phyloP scores from a whole-genome alignment of 2,329 filamentous ascomycete genomes.

The Gnomoniopsis smithogilvyi region DNA sequence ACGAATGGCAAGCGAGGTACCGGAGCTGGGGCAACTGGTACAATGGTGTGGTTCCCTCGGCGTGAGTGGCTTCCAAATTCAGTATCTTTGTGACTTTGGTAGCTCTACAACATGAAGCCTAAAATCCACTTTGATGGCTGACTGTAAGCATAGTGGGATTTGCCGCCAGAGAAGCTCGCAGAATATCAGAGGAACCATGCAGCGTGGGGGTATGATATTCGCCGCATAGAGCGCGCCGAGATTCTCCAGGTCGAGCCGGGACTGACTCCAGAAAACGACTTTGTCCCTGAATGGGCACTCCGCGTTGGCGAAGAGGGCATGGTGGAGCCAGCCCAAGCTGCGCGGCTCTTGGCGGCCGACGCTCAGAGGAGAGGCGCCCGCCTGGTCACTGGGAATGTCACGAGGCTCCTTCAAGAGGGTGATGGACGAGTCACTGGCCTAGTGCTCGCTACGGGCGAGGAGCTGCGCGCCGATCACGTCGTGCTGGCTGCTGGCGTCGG shows the following conservation, averaged over 20 bases:
- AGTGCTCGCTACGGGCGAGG: slow-evolving; percentile 14
- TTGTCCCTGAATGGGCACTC: slow-evolving; percentile 17
- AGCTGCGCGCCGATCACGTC: slow-evolving; percentile 25
- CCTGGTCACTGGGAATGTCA: slow-evolving; percentile 17
- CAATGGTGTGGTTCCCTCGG: slow-evolving; percentile 25
- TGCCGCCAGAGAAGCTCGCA: slow-evolving; percentile 23
- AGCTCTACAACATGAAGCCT: neutral
- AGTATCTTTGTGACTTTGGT: neutral
- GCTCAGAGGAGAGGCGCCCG: slow-evolving; percentile 19
- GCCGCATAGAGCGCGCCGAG: slow-evolving; percentile 20
- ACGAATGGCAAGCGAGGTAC: slow-evolving; percentile 22
- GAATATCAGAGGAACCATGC: slow-evolving; percentile 20
- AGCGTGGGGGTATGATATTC: slow-evolving; percentile 28
- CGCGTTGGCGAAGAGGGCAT: slow-evolving; percentile 52
- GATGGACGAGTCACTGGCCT: slow-evolving; percentile 19
- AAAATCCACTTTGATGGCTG: neutral
- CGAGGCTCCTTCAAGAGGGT: slow-evolving; percentile 16
- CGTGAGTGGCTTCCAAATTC: neutral
- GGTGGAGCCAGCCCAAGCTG: slow-evolving; percentile 27
- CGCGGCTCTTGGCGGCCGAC: slow-evolving; percentile 21
- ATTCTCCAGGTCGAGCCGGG: slow-evolving; percentile 22
- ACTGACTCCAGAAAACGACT: slow-evolving; percentile 13
- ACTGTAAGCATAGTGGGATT: slow-evolving; percentile 19
- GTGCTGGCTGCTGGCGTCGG: slow-evolving; percentile 29
- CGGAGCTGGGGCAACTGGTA: slow-evolving; percentile 20